These are phyloP conservation scores for Phytophthora fragariaefolia DNA, from an alignment of 352 stramenopile species.

Conservation along the genomic window DNA sequence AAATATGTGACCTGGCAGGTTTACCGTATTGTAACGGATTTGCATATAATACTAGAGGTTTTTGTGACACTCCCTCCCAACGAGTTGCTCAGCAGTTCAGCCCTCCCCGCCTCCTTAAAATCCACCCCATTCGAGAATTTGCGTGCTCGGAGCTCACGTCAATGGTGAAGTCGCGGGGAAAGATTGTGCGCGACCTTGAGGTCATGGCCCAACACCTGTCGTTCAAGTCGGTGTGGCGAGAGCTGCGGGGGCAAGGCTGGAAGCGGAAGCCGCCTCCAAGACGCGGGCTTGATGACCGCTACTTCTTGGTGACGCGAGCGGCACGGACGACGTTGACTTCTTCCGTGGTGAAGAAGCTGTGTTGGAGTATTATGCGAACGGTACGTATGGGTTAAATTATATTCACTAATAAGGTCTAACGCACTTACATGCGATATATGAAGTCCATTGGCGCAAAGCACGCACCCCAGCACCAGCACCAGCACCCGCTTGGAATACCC, in stretches of 20 bases:
- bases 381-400: not conserved
- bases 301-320: not conserved
- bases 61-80: no score
- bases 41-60: no score
- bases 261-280: constrained; percentile 2
- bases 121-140: no score
- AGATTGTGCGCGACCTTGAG: no score
- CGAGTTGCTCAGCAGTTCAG: no score
- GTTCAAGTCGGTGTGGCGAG: constrained; percentile 10
- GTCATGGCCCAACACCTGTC: no score
- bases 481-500: not conserved
- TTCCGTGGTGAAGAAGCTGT: constrained; percentile 14
- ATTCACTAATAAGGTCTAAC: not conserved
- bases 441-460: not conserved
- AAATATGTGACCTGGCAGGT: no score
- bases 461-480: not conserved
- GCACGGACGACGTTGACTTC: constrained; percentile 1
- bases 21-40: no score
- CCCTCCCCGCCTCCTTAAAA: no score
- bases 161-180: no score
- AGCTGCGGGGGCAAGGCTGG: constrained; percentile 9
- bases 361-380: constrained; percentile 13
- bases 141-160: no score
- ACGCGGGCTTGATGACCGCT: constrained; percentile 8
- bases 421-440: not conserved